Evolutionary conservation across 1,284 basidiomycete species (phyloP).

Genomic region (Takashimella tepidaria): DNA sequence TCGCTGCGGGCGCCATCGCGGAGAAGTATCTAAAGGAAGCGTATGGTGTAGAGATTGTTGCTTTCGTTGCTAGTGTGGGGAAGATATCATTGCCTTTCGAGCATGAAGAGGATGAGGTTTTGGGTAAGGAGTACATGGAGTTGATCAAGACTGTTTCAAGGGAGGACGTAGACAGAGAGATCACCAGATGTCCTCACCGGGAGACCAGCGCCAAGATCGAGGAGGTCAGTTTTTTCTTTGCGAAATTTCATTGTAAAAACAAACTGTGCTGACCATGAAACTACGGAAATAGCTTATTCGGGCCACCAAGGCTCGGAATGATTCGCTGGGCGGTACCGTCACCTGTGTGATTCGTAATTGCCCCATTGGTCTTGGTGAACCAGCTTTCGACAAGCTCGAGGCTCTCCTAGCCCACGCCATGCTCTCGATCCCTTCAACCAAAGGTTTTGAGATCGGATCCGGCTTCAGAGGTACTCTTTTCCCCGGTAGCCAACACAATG

Average conservation of each 20-base stretch:
- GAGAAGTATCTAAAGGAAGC: constrained; percentile 89
- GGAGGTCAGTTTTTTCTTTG: constrained; percentile 65
- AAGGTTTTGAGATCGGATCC: constrained; percentile 96
- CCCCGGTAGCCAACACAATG: constrained; percentile 89
- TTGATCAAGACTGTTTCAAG: constrained; percentile 77
- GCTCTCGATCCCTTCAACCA: constrained; percentile 97
- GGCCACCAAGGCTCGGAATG: constrained; percentile 80
- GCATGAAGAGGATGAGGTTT: constrained; percentile 69
- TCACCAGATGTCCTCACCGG: constrained; percentile 84
- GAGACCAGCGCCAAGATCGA: constrained; percentile 88
- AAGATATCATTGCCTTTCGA: constrained; percentile 68
- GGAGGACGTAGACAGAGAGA: constrained; percentile 79
- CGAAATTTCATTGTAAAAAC: too few relatives aligned
- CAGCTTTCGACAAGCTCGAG: constrained; percentile 98
- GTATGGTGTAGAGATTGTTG: constrained; percentile 90
- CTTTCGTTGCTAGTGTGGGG: constrained; percentile 94
- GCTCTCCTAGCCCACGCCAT: constrained; percentile 95
- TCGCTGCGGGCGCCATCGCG: constrained; percentile 96
- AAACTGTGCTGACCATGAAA: constrained; percentile 2
- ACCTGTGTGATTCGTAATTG: constrained; percentile 92
- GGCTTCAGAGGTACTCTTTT: constrained; percentile 96
- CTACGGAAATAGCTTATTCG: constrained; percentile 78
- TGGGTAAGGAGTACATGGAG: constrained; percentile 76
- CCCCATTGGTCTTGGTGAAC: constrained; percentile 90
- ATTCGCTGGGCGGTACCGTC: constrained; percentile 95